Conservation (phyloP, 257 asterid species). For the Capsicum pubescens region DNA sequence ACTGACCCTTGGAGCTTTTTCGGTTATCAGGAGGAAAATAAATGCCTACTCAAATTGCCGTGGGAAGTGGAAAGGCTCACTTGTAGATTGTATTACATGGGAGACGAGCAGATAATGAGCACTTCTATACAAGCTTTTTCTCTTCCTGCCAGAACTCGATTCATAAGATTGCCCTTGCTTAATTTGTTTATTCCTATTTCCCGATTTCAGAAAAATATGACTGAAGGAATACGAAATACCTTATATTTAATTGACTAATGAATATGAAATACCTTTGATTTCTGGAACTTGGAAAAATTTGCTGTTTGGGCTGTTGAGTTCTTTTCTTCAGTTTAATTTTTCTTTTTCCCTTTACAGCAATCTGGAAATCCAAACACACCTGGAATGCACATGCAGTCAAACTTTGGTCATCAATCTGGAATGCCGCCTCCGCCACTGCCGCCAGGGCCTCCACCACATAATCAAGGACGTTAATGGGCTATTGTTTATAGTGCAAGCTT, state of each 20-base stretch:
- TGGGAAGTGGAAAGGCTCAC: background rate
- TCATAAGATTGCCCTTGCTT: background rate
- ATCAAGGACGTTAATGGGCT: slow-evolving; percentile 65
- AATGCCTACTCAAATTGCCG: background rate
- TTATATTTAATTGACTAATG: background rate
- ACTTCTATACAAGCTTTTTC: background rate
- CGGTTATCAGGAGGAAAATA: background rate
- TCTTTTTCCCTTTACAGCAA: slow-evolving; percentile 42
- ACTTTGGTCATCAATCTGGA: slow-evolving; percentile 67
- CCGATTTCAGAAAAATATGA: no score
- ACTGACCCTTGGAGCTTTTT: background rate
- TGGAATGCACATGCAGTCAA: slow-evolving; percentile 62
- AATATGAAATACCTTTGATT: slow-evolving; percentile 14
- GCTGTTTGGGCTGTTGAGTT: background rate
- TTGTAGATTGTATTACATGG: background rate
- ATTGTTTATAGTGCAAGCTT: background rate
- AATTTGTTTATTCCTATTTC: background rate
- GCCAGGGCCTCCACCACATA: slow-evolving; percentile 96
- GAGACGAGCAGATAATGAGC: background rate
- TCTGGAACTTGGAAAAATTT: background rate
- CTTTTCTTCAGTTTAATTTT: background rate
- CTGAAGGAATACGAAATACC: no score
- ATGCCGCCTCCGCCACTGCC: slow-evolving; percentile 91
- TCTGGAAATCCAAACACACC: slow-evolving; percentile 76
- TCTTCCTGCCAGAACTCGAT: background rate